Evolutionary conservation across 495 filamentous ascomycete genomes (phyloP).

Genomic region (Bryoglossum gracile): DNA sequence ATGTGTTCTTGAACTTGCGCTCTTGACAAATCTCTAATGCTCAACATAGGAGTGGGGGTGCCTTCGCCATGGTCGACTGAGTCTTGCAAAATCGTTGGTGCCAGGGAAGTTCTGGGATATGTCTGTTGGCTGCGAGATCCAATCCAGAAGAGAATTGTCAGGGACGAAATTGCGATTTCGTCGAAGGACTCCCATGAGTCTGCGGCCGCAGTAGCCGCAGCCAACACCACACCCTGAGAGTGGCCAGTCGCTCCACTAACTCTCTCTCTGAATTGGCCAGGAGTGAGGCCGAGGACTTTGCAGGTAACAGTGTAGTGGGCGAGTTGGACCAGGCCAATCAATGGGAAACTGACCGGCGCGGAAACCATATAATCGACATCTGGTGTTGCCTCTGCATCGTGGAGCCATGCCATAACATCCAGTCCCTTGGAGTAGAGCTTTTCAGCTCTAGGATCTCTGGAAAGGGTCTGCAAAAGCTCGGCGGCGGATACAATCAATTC

Average conservation of each 20-base stretch:
- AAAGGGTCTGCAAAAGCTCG: conserved; percentile 73
- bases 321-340: conserved; percentile 92
- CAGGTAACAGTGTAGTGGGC: conserved; percentile 92
- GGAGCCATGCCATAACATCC: conserved; percentile 88
- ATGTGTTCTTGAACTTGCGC: conserved; percentile 88
- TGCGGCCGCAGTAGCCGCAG: conserved; percentile 83
- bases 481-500: conserved; percentile 74
- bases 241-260: conserved; percentile 89
- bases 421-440: conserved; percentile 96
- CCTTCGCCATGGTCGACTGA: conserved; percentile 92
- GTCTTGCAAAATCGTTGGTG: conserved; percentile 88
- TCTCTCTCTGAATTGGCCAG: conserved; percentile 74
- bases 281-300: conserved; percentile 77
- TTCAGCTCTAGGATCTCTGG: conserved; percentile 75
- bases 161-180: conserved; percentile 62
- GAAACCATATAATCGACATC: conserved; percentile 95
- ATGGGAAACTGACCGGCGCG: conserved; percentile 90
- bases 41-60: conserved; percentile 91
- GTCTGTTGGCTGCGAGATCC: conserved; percentile 97
- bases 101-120: conserved; percentile 87
- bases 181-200: conserved; percentile 86
- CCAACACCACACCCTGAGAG: conserved; percentile 91
- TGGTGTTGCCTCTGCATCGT: conserved; percentile 76
- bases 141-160: conserved; percentile 99
- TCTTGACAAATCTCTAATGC: conserved; percentile 83